Evolutionary conservation across 805 yeast species (phyloP).

Genomic region (Yarrowia porcina): DNA sequence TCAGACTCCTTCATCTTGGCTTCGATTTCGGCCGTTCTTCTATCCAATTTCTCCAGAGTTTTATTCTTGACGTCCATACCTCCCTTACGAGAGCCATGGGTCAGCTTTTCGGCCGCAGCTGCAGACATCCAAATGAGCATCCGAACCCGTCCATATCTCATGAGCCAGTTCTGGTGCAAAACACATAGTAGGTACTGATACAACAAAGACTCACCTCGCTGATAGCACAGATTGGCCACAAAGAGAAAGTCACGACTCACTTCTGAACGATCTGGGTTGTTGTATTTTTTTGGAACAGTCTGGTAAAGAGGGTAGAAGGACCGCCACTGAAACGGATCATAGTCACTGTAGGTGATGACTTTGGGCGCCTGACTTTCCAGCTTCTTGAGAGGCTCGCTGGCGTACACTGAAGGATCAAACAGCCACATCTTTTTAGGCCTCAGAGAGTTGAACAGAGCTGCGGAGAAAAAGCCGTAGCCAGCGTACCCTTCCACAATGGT

Average conservation of each 20-base stretch:
- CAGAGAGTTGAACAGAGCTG: not conserved
- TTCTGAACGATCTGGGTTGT: not conserved
- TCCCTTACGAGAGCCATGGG: not conserved
- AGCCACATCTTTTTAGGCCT: not conserved
- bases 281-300: not conserved
- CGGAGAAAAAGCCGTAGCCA: not conserved
- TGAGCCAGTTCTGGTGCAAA: constrained; percentile 20
- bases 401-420: not conserved
- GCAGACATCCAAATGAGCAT: constrained; percentile 15
- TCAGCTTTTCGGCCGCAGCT: not conserved
- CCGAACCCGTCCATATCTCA: constrained; percentile 14
- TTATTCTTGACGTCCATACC: too few species aligned
- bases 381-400: not conserved
- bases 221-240: constrained; percentile 2
- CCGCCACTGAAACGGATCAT: constrained; percentile 12
- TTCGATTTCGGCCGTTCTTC: too few species aligned
- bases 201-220: not conserved
- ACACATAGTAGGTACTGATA: not conserved
- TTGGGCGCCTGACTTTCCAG: not conserved
- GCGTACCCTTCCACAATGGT: constrained; percentile 23
- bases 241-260: constrained; percentile 7
- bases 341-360: not conserved
- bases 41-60: too few species aligned
- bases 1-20: too few species aligned
- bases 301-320: not conserved